Base-by-base conservation (phyloP, 2,329 filamentous ascomycete species). In the Claviceps pusilla region DNA sequence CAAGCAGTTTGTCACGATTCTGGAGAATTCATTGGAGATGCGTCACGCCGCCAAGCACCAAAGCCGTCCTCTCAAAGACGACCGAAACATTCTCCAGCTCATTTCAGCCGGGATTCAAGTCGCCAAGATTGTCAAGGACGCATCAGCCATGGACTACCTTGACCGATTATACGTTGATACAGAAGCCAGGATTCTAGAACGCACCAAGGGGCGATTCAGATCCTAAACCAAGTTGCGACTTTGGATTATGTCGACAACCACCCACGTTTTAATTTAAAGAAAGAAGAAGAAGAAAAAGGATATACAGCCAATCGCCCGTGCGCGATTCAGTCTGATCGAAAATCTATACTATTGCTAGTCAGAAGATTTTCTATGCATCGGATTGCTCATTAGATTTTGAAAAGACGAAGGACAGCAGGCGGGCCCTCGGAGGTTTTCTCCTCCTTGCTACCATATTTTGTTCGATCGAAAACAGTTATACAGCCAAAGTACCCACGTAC, bases 11-110 rank as follows among this genome's bases (percentile, higher is more conserved):
- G 86, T 93, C 59, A 93, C 88, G 46, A 86, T 93, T 35, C 72
- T 94, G 62, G 88, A 94, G 66, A 94, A 93, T 69, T 90, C 86
- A 50, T 74, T 94, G 63, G 87, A 91, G 72, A 90, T 90, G 86
- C 78, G 87, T 58, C 87, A 91, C 68, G 86, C 86, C 56, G 85
- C 87, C 50, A 89, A 89, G 57, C 85, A 90, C 70, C 86, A 90
- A 69, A 86, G 83, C 59, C 80, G 88, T 57, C 86, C 87, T 24
- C 76, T 90, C 59, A 93, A 91, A 73, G 88, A 94, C 72, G 88
- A 94, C 70, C 79, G 88, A 61, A 91, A 93, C 68, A 87, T 94
- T 58, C 76, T 94, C 56, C 88, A 94, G 71, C 78, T 93, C 59
- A 88, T 94, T 64, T 90, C 86, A 58, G 88, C 88, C 45, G 88